phyloP scores from a whole-genome alignment of 2,329 filamentous ascomycete species.

The Endoconidiophora polonica region DNA sequence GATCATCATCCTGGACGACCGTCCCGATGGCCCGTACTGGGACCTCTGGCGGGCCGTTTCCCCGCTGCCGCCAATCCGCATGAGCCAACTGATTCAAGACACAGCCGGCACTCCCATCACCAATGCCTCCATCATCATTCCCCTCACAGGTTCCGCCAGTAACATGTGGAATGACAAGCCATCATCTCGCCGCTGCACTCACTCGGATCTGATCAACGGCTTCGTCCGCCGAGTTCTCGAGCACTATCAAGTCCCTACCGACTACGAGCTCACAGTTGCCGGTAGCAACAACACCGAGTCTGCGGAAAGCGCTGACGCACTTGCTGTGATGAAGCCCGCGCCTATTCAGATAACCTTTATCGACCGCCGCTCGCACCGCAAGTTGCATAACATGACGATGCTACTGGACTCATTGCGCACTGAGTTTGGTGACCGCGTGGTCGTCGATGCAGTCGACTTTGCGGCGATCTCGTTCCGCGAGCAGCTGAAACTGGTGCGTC shows the following conservation, averaged over 20 bases:
- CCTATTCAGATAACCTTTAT: constrained; percentile 21
- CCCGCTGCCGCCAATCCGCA: constrained; percentile 18
- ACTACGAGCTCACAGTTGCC: not conserved
- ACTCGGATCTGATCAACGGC: constrained; percentile 19
- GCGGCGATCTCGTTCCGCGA: constrained; percentile 21
- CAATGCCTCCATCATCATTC: constrained; percentile 22
- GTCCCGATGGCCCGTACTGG: constrained; percentile 19
- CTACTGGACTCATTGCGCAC: constrained; percentile 17
- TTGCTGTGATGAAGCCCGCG: constrained; percentile 11
- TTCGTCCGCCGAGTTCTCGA: constrained; percentile 21
- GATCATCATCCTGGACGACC: constrained; percentile 22
- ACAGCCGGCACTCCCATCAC: constrained; percentile 8
- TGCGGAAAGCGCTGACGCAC: not conserved
- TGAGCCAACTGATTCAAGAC: constrained; percentile 15
- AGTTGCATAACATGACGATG: constrained; percentile 18
- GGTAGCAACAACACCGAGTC: not conserved
- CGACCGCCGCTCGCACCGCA: constrained; percentile 20
- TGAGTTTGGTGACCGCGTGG: constrained; percentile 14
- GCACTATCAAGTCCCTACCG: constrained; percentile 16
- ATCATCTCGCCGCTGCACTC: constrained; percentile 17
- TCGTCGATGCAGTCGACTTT: constrained; percentile 23
- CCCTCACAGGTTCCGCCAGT: constrained; percentile 25
- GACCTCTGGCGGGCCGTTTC: constrained; percentile 24
- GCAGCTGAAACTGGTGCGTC: constrained; percentile 21
- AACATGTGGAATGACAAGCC: constrained; percentile 21